Evolutionary conservation across 2,329 filamentous ascomycete genomes (phyloP), one percentile per base, ranked within the genome.

Genomic region (Xylariaceae sp.): DNA sequence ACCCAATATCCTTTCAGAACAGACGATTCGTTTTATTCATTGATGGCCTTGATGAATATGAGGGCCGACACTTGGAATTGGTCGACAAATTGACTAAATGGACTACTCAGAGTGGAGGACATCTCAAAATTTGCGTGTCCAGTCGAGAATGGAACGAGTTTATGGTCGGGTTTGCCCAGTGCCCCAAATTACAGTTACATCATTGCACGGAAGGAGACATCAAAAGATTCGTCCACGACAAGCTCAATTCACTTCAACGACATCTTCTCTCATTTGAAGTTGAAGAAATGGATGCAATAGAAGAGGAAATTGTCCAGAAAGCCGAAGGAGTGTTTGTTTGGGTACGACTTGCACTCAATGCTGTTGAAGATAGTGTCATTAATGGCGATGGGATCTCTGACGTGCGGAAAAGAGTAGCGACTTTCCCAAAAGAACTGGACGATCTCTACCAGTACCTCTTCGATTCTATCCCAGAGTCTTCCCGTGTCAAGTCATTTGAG

Each of bases 91-190:
- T 54, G n/a, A 16, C 45, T 11, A 21, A 16, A 8, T 52, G 49
- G 52, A 20, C 45, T n/a, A 20, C 5, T 16, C 1, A 23, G 3
- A 23, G 27, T 23, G 17, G 21, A 0, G 36, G 40, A 1, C 23
- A 47, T 29, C 34, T 52, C 16, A 54, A 54, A 21, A 54, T 52
- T 36, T 52, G 45, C 21, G 46, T 54, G 32, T 41, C 48, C 16
- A 49, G 51, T 21, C 47, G 51, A 35, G 51, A 54, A 42, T 54
- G 44, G 48, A 52, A 47, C 22, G 44, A 49, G 34, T 52, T 52
- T 19, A 40, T 34, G 17, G 25, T 49, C 29, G 46, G 41, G 14
- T 52, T 54, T 34, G 37, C 36, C 6, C 29, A 46, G 25, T 52
- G 49, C 16, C 46, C 49, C 7, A 45, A 40, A 22, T 12, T 54